Conservation (phyloP, 2,329 filamentous ascomycete species). For the Hypoxylon sp. region DNA sequence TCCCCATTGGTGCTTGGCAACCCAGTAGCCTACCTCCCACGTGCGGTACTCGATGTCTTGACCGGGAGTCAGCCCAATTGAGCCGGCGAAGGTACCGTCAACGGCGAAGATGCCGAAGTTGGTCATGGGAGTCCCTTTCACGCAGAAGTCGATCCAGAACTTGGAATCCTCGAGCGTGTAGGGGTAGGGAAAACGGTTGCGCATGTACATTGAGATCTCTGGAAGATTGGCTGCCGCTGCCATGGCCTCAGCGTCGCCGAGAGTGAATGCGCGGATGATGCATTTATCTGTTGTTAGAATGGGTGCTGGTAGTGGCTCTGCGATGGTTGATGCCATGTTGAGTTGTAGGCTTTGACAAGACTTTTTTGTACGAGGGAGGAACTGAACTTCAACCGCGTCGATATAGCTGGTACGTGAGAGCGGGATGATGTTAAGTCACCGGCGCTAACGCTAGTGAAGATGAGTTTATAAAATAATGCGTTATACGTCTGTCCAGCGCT, state of each 20-base stretch:
- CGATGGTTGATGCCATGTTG: slow-evolving; percentile 26
- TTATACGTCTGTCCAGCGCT: not conserved
- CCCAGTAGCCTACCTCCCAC: slow-evolving; percentile 67
- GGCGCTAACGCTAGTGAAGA: not conserved
- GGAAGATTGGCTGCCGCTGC: slow-evolving; percentile 58
- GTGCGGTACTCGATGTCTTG: slow-evolving; percentile 60
- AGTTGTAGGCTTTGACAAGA: not conserved
- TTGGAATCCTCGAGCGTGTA: slow-evolving; percentile 61
- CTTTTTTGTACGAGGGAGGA: not conserved
- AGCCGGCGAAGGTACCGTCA: slow-evolving; percentile 58
- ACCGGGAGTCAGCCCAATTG: slow-evolving; percentile 58
- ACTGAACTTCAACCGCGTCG: not conserved
- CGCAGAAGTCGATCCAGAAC: slow-evolving; percentile 55
- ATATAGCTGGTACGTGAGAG: not conserved
- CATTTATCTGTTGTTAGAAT: slow-evolving; percentile 53
- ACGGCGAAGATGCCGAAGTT: slow-evolving; percentile 57
- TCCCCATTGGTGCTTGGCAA: slow-evolving; percentile 62
- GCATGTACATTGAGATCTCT: slow-evolving; percentile 58
- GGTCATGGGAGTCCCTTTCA: slow-evolving; percentile 45
- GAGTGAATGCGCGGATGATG: slow-evolving; percentile 60
- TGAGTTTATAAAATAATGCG: not conserved
- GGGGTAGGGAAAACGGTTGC: slow-evolving; percentile 63
- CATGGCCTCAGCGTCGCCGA: slow-evolving; percentile 58
- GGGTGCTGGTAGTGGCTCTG: slow-evolving; percentile 30
- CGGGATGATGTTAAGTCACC: not conserved